Conservation (phyloP, 169 alveolate species). For the Theileria equi region DNA sequence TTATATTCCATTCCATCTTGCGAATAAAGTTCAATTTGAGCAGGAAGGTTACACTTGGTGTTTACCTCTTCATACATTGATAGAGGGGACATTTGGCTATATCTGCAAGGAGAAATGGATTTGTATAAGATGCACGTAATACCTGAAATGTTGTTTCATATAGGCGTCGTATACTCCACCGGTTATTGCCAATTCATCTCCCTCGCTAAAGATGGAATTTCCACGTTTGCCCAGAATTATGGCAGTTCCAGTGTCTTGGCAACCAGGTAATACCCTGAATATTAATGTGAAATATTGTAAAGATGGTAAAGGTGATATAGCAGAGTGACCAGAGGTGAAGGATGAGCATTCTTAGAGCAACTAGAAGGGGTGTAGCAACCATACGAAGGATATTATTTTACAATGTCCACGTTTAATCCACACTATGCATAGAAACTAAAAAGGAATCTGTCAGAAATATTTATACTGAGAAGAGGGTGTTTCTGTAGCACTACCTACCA, state of each 20-base stretch:
- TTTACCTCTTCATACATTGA: conserved; percentile 83
- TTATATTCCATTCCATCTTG: conserved; percentile 69
- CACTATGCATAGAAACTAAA: too few relatives aligned
- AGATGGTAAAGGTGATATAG: neutral
- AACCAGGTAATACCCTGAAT: conserved; percentile 78
- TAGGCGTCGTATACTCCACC: conserved; percentile 83
- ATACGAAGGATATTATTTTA: neutral
- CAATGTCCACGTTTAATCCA: too few relatives aligned
- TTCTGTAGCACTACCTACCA: too few relatives aligned
- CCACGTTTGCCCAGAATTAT: conserved; percentile 81
- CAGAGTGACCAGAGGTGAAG: neutral
- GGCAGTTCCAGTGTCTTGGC: conserved; percentile 91
- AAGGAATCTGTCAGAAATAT: too few relatives aligned
- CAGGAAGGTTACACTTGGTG: conserved; percentile 86
- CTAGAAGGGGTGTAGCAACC: too few relatives aligned
- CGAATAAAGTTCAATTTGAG: conserved; percentile 76
- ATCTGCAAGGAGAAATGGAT: conserved; percentile 18
- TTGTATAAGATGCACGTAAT: neutral
- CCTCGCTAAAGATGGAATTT: conserved; percentile 47
- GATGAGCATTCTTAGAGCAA: neutral
- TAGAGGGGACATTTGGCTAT: conserved; percentile 82
- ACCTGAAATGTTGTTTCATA: conserved; percentile 74
- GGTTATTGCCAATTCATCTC: conserved; percentile 72
- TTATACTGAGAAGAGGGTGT: too few relatives aligned
- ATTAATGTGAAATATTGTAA: too few relatives aligned